Base-by-base conservation (phyloP, 1,284 basidiomycete genomes). In the Porodaedalea pini region DNA sequence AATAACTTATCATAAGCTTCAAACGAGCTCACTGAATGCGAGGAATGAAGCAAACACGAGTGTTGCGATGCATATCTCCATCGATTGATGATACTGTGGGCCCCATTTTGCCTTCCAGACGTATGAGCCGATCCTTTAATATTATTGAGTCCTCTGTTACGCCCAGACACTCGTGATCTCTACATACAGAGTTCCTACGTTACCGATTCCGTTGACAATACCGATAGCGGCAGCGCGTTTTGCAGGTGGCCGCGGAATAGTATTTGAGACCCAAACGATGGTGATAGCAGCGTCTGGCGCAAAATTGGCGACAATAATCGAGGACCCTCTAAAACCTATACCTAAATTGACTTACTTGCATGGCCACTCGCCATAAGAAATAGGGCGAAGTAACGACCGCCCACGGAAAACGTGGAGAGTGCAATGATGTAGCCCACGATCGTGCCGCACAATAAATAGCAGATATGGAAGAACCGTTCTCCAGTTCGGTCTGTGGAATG, bases 231-330 rank as follows among this genome's bases (percentile, higher is more conserved):
- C 60, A 48, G 62, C 65, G 15, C 68, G 60, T 47, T 62, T 67
- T 45, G 63, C 62, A 17, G 67, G 66, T 27, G 64, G 68, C 10
- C 66, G 53, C 15, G 69, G 67, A 57, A 71, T 61, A 2, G 64
- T 57, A 23, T 66, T 65, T 0, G 61, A 45, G 2, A 69, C 64
- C 51, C 56, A 69, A 7, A 66, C 62, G 15, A 65, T 61, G 0
- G 77, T 81, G 62, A 86, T 73, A 1, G 83, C 78, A 65, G 80
- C 82, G 3, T 53, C 58, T 59, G 44, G 3, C 27, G 8, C 63
- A n/a, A n/a, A n/a, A n/a, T n/a, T n/a, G n/a, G n/a, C 11, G 19
- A 15, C 44, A 25, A 45, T 21, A 4, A 19, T 4, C 6, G 23
- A 7, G 19, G 19, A 10, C 6, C 2, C 7, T 13, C 21, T 40